These are phyloP conservation scores for Monilinia aucupariae DNA, from an alignment of 2,329 filamentous ascomycete genomes.

Conservation along the genomic window DNA sequence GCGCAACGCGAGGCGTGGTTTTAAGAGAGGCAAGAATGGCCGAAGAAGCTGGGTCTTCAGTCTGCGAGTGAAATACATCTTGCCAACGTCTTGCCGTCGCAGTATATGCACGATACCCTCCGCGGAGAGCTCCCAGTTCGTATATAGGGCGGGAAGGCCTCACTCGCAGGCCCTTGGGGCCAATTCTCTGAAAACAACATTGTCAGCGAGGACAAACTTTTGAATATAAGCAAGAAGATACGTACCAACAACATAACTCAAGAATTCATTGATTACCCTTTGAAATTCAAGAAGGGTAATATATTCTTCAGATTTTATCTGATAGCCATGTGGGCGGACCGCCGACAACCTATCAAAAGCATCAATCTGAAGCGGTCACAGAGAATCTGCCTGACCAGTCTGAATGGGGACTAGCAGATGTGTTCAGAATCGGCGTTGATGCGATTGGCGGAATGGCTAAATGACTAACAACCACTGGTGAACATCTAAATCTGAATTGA, in stretches of 20 bases:
- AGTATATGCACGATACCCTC: conserved; percentile 28
- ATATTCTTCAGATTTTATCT: conserved; percentile 11
- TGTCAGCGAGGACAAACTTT: background rate
- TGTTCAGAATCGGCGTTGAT: conserved; percentile 10
- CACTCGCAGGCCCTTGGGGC: conserved; percentile 31
- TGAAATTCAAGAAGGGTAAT: background rate
- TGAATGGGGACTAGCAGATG: background rate
- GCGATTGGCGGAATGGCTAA: conserved; percentile 1
- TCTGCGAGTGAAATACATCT: conserved; percentile 59
- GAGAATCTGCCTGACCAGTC: background rate
- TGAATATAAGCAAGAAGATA: background rate
- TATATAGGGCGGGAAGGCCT: conserved; percentile 29
- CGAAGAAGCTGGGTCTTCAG: conserved; percentile 48
- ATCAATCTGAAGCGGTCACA: background rate
- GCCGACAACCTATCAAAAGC: conserved; percentile 4
- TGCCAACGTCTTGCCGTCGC: conserved; percentile 37
- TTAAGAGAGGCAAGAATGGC: conserved; percentile 50
- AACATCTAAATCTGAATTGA: background rate
- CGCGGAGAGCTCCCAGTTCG: conserved; percentile 25
- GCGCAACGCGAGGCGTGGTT: conserved; percentile 42
- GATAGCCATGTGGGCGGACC: background rate
- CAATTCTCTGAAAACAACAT: conserved; percentile 19
- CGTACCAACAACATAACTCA: conserved; percentile 16
- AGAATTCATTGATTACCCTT: conserved; percentile 12
- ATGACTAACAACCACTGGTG: too few relatives aligned